These are phyloP conservation scores for Fallopia convolvulus DNA, from an alignment of 148 eudicot genomes.

Conservation along the genomic window DNA sequence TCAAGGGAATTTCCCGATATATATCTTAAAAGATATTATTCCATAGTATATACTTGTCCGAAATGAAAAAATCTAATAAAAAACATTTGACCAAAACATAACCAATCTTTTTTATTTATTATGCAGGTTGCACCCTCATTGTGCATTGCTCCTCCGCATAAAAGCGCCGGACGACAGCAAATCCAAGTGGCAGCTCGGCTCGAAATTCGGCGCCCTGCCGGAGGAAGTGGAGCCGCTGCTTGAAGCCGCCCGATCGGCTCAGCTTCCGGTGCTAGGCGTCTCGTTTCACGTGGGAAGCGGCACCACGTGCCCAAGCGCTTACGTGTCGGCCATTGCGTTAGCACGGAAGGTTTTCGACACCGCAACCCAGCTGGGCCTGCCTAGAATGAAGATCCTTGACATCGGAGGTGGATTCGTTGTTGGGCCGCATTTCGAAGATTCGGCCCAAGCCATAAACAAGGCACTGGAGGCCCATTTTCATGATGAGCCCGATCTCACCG, in stretches of 20 bases:
- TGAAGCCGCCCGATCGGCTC: not conserved
- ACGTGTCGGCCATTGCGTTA: not conserved
- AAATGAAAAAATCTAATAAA: too few species aligned
- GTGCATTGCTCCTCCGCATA: not conserved
- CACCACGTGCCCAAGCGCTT: not conserved
- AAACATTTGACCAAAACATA: too few species aligned
- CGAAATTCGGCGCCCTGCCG: not conserved
- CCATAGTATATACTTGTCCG: too few species aligned
- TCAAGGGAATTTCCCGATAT: too few species aligned
- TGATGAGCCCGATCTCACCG: not conserved
- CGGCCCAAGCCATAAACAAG: not conserved
- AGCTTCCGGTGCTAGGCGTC: not conserved
- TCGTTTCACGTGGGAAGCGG: not conserved
- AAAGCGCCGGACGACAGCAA: constrained; percentile 3
- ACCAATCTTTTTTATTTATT: too few species aligned
- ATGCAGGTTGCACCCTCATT: constrained; percentile 1
- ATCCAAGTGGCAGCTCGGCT: not conserved
- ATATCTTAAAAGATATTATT: too few species aligned
- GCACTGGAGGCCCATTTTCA: not conserved
- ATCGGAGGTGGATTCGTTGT: not conserved
- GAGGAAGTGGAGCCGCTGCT: not conserved
- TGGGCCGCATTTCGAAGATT: not conserved
- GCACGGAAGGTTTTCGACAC: not conserved
- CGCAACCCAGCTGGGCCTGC: not conserved
- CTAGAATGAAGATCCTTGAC: not conserved